Evolutionary conservation across 345 rosid genomes (phyloP), one percentile per base, ranked within the genome.

Genomic region (Turnera subulata): DNA sequence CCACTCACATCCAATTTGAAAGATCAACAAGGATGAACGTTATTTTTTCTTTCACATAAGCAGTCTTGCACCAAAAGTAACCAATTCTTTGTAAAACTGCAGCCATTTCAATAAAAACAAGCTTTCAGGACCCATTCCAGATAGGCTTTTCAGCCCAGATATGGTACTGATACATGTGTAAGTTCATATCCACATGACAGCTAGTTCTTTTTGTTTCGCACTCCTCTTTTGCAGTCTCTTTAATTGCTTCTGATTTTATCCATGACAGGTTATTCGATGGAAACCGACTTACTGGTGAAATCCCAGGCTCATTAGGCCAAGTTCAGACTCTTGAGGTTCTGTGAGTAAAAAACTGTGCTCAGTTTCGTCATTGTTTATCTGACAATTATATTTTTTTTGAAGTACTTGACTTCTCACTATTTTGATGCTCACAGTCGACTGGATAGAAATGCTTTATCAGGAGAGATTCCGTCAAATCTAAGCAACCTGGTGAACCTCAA

Each of bases 31-130:
- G 21, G n/a, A n/a, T n/a, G n/a, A n/a, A n/a, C n/a, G n/a, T n/a
- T n/a, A n/a, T n/a, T n/a, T n/a, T n/a, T n/a, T n/a, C n/a, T n/a
- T n/a, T n/a, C n/a, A 2, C 1, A 33, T 29, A 20, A 26, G 29
- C 44, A 14, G 24, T 44, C 26, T 35, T 19, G 14, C 29, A 4
- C 9, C 18, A 29, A 25, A 9, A 37, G 25, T 64, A 29, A 6
- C 63, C 17, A 35, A 11, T 15, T 6, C 70, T 46, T 46, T 65
- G 19, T 71, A 57, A 45, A 43, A 11, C 58, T 73, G 80, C 82
- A 93, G 97, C 80, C 97, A 86, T 76, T 87, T 93, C 76, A 86
- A 93, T 61, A 89, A 87, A 77, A 93, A 93, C 72, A 81, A 87
- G 72, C 94, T 89, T 75, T 83, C 97, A 2, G 96, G 96, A 59